These are phyloP conservation scores for Pseudohalonectria lignicola DNA, from an alignment of 2,329 filamentous ascomycete species.

Conservation along the genomic window DNA sequence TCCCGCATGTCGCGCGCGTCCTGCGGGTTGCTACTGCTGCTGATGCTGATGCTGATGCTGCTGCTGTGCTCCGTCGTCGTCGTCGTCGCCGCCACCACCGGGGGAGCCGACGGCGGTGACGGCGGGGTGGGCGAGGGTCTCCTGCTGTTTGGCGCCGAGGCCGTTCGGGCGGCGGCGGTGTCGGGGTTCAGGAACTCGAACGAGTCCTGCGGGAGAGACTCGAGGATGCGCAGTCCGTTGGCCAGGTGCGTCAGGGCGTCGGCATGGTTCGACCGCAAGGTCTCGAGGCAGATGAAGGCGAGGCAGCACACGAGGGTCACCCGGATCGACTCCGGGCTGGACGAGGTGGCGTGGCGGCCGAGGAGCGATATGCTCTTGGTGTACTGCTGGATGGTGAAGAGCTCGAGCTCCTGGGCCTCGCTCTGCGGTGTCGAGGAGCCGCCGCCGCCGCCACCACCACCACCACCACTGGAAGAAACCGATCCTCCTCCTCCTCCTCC, in stretches of 20 bases:
- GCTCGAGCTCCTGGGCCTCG: conserved; percentile 16
- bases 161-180: neutral
- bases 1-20: conserved; percentile 9
- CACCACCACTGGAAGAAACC: too few relatives aligned
- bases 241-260: conserved; percentile 13
- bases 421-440: neutral
- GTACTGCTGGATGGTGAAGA: conserved; percentile 26
- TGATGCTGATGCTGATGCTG: neutral
- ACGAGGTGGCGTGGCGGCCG: conserved; percentile 12
- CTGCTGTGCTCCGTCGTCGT: too few relatives aligned
- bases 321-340: conserved; percentile 12
- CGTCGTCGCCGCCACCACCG: conserved; percentile 1
- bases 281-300: conserved; percentile 16
- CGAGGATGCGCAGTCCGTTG: conserved; percentile 16
- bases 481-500: too few relatives aligned
- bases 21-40: neutral
- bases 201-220: conserved; percentile 9
- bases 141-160: too few relatives aligned
- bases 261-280: conserved; percentile 11
- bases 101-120: neutral
- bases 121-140: neutral
- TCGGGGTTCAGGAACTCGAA: conserved; percentile 10
- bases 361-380: conserved; percentile 23
- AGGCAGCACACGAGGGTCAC: conserved; percentile 16
- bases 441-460: neutral